Conservation (phyloP, 306 rosid genomes). For the Mimosa bimucronata region DNA sequence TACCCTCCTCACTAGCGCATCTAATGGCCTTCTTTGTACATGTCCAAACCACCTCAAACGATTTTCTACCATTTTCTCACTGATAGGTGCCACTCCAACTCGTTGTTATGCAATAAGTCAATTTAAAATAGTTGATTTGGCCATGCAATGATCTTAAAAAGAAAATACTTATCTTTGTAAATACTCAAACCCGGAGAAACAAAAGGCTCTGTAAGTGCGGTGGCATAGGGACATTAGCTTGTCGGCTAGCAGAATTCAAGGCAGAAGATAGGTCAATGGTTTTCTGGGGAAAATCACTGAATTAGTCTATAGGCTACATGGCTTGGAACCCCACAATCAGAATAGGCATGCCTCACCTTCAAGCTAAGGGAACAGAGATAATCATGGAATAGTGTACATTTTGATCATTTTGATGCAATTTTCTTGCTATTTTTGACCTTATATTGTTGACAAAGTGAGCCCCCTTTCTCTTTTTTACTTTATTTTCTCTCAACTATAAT, state of each 20-base stretch:
- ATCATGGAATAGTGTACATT: constrained; percentile 38
- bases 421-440: constrained; percentile 15
- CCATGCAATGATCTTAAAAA: constrained; percentile 1
- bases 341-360: constrained; percentile 44
- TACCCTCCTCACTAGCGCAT: too few species aligned
- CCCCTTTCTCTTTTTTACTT: not conserved
- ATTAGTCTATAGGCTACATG: not conserved
- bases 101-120: too few species aligned
- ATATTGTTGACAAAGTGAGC: constrained; percentile 19
- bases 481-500: not conserved
- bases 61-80: too few species aligned
- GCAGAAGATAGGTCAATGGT: not conserved
- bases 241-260: constrained; percentile 1
- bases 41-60: too few species aligned
- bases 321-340: constrained; percentile 35
- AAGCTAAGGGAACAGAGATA: constrained; percentile 43
- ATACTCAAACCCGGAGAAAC: not conserved
- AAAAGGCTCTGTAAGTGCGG: not conserved
- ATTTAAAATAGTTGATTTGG: not conserved
- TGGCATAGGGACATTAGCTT: not conserved
- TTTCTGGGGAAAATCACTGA: not conserved
- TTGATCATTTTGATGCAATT: constrained; percentile 28
- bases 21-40: too few species aligned
- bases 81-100: too few species aligned
- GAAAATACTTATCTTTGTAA: not conserved